Percentiles rank a stretch among this genome's conserved stretches.
Evolutionary conservation across 768 basidiomycete species (phyloP).

Genomic region (Pleurotus cornucopiae): DNA sequence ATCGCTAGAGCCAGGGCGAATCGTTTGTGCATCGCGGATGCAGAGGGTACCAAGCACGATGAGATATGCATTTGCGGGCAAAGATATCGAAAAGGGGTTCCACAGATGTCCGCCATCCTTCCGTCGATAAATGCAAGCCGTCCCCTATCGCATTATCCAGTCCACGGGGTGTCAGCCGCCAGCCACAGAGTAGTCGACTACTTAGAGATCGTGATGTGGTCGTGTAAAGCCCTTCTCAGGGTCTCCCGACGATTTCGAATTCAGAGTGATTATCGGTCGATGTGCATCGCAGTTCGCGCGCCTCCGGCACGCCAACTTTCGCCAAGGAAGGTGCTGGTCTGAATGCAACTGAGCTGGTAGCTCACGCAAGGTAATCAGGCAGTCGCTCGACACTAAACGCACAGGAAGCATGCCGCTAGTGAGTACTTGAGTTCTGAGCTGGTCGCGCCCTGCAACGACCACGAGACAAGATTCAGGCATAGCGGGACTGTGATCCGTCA

Average conservation of each 20-base stretch:
- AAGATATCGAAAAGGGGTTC: neutral
- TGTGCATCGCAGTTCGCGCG: no score
- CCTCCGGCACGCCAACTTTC: no score
- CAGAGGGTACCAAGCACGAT: neutral
- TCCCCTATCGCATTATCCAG: no score
- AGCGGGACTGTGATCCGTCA: neutral
- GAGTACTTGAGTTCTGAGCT: neutral
- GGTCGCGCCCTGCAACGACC: neutral
- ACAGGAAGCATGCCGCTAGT: neutral
- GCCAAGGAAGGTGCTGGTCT: no score
- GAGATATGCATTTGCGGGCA: neutral
- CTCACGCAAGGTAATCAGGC: neutral
- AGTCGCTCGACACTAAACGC: neutral
- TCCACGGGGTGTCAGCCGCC: no score
- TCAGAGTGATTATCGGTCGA: no score
- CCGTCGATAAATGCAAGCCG: no score
- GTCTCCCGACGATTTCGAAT: no score
- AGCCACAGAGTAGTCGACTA: no score
- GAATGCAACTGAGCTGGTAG: no score
- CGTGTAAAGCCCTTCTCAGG: no score
- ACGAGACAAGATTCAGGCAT: neutral
- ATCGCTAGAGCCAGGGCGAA: neutral
- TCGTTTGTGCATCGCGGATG: neutral
- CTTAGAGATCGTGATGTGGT: no score
- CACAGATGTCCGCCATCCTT: neutral